Evolutionary conservation across 1,284 basidiomycete genomes (phyloP), one percentile per base, ranked within the genome.

Genomic region (Rhodotorula sp.): DNA sequence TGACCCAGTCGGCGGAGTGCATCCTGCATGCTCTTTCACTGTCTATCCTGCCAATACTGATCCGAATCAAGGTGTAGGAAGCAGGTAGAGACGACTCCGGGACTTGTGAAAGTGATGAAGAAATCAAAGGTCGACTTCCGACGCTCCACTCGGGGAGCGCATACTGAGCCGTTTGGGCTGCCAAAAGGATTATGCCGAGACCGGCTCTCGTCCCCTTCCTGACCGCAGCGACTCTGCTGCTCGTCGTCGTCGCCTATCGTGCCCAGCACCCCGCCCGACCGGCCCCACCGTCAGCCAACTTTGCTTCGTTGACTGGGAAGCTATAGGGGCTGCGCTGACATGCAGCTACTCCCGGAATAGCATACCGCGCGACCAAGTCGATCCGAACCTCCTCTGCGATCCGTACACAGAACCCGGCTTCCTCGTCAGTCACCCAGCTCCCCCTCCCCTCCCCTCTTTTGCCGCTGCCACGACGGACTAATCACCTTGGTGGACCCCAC

Each of bases 401-500:
- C 76, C 76, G 1, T 76, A 77, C 64, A 52, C 61, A 16, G 76
- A 78, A 56, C 76, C 77, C 1, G 77, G 77, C 8, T 73, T 73
- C 66, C 68, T 78, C 20, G 73, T 71, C 5, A 51, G 73, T 58
- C 34, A 54, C 8, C 8, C 12, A 34, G 46, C 20, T n/a, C n/a
- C n/a, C n/a, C n/a, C 26, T 8, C 51, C 43, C 56, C 26, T 7
- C 21, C 54, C 31, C 20, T 10, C 26, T 3, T 20, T 6, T 20
- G 14, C 34, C 34, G 34, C 54, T 39, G 39, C 39, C 43, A 10
- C 3, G 10, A 7, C 34, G 3, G 18, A 16, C 54, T 61, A 26
- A 47, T 48, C 58, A 23, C 31, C 10, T 16, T 16, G 12, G 3
- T 5, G 2, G 20, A 18, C 10, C 43, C 5, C 20, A 29, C 54